Percentiles rank a stretch among this genome's conserved stretches.
Conservation (phyloP, 2,329 filamentous ascomycete genomes). For the Neodidymelliopsis sp. region DNA sequence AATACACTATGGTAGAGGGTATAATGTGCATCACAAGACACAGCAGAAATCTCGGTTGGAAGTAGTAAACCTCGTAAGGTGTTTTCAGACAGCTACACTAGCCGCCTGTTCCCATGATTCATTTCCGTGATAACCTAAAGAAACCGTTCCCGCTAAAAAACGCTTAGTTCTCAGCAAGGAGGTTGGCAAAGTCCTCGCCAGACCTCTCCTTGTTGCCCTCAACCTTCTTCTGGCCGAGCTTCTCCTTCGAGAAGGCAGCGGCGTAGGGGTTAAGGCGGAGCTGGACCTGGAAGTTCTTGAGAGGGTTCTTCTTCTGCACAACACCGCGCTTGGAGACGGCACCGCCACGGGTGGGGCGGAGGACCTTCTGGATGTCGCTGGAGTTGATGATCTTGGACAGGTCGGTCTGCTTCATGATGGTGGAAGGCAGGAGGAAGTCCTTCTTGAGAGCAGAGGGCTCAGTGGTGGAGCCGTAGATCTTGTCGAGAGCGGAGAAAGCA, state of each 20-base stretch:
- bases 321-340: constrained; percentile 86
- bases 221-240: constrained; percentile 75
- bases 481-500: constrained; percentile 95
- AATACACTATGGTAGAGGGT: constrained; percentile 9
- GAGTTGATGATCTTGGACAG: constrained; percentile 99
- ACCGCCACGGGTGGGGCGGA: constrained; percentile 89
- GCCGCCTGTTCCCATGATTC: constrained; percentile 34
- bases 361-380: constrained; percentile 95
- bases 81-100: constrained; percentile 41
- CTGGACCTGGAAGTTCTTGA: constrained; percentile 98
- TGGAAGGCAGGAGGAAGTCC: constrained; percentile 96
- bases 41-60: constrained; percentile 8
- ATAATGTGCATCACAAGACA: constrained; percentile 14
- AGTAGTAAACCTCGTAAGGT: constrained; percentile 15
- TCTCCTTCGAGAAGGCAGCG: constrained; percentile 84
- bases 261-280: constrained; percentile 99
- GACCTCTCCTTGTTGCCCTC: constrained; percentile 66
- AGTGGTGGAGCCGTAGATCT: constrained; percentile 94
- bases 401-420: constrained; percentile 92
- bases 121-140: constrained; percentile 29
- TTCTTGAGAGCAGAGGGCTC: constrained; percentile 93
- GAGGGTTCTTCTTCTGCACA: constrained; percentile 99
- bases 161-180: constrained; percentile 58
- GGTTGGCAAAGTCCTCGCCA: constrained; percentile 60
- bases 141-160: constrained; percentile 35